Conservation (phyloP, 176 grass and related monocot genomes). For the Ananas comosus region DNA sequence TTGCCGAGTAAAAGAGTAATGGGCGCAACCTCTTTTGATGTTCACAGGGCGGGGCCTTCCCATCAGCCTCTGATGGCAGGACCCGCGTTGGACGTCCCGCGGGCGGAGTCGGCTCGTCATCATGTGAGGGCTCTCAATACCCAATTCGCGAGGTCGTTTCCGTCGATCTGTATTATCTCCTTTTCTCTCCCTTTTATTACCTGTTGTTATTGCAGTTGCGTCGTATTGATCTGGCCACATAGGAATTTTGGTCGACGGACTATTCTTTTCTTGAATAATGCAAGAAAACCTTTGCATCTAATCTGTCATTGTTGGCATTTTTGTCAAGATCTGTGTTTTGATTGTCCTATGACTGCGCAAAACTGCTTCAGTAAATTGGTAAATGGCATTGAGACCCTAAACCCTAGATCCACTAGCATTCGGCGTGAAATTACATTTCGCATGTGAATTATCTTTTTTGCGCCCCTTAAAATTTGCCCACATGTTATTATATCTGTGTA, state of each 20-base stretch:
- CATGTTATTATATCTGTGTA: neutral
- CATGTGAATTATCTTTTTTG: neutral
- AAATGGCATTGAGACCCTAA: neutral
- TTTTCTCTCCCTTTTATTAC: neutral
- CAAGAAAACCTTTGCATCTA: too few species aligned
- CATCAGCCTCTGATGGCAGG: conserved; percentile 61
- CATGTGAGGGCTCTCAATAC: conserved; percentile 81
- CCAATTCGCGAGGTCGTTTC: conserved; percentile 70
- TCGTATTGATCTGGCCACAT: neutral
- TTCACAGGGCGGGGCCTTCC: conserved; percentile 68
- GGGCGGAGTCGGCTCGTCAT: conserved; percentile 46
- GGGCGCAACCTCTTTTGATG: conserved; percentile 67
- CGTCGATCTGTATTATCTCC: neutral
- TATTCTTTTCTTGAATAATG: too few species aligned
- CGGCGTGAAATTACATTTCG: too few species aligned
- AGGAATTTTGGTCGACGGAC: neutral
- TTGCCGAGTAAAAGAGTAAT: conserved; percentile 65
- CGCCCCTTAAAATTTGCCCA: neutral
- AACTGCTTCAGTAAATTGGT: neutral
- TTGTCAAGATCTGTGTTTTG: neutral
- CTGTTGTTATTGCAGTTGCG: neutral
- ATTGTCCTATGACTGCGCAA: neutral
- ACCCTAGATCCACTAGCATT: too few species aligned
- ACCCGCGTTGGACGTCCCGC: conserved; percentile 36
- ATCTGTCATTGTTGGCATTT: neutral